A percentile compares a stretch with the other conserved stretches of the same genome.
These are phyloP conservation scores for Beauveria asiatica DNA, from an alignment of 2,329 filamentous ascomycete species.

Conservation along the genomic window DNA sequence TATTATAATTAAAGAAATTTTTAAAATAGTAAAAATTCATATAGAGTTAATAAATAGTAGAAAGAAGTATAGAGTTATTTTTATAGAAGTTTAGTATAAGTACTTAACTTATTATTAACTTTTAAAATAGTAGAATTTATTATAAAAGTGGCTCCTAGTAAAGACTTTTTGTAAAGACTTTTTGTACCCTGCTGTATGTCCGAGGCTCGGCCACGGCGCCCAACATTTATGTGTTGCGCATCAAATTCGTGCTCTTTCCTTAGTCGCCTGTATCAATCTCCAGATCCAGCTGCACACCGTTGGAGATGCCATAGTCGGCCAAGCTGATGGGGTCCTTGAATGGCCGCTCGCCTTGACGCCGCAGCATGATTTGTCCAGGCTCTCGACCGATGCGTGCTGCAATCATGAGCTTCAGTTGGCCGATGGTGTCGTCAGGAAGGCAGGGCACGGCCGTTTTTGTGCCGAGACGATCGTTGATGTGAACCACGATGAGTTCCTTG, in stretches of 20 bases:
- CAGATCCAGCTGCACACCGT: constrained; percentile 66
- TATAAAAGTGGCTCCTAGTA: too few species aligned
- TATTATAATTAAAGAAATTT: too few species aligned
- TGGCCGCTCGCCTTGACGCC: constrained; percentile 83
- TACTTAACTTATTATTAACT: too few species aligned
- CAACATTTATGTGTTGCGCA: background rate
- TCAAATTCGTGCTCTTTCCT: background rate
- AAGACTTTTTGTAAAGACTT: too few species aligned
- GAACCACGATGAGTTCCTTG: constrained; percentile 87
- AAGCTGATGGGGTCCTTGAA: constrained; percentile 87
- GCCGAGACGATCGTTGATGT: constrained; percentile 89
- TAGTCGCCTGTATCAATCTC: constrained; percentile 55
- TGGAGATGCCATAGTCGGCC: constrained; percentile 89
- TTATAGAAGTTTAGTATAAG: too few species aligned
- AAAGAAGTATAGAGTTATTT: too few species aligned
- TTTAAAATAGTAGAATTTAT: too few species aligned
- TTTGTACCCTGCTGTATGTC: too few species aligned
- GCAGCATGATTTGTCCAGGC: constrained; percentile 83
- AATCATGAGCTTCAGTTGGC: constrained; percentile 84
- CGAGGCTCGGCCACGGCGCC: background rate
- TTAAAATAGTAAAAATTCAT: too few species aligned
- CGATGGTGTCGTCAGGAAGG: constrained; percentile 73
- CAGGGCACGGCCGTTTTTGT: constrained; percentile 95
- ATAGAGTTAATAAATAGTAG: too few species aligned
- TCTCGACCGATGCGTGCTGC: constrained; percentile 82